Conservation (phyloP, 441 rosid species). For the Biscutella auriculata region DNA sequence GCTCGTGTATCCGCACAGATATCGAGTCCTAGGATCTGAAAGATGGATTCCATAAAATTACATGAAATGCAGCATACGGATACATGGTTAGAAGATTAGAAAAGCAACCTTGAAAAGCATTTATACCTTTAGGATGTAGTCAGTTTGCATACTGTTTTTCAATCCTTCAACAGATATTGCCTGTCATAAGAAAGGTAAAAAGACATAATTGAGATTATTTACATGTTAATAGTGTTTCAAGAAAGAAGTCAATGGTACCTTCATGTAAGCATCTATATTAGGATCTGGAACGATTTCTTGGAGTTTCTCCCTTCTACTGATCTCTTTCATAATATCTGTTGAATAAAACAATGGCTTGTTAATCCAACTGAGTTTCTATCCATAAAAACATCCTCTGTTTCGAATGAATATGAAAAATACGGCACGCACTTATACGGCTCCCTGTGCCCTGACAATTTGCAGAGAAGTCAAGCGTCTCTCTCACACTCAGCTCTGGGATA, state of each 20-base stretch:
- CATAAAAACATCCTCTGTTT: neutral
- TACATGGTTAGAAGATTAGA: neutral
- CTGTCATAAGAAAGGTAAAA: conserved; percentile 22
- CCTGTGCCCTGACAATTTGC: conserved; percentile 44
- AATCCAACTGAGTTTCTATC: neutral
- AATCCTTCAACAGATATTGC: conserved; percentile 53
- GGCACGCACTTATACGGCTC: conserved; percentile 32
- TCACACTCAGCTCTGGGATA: conserved; percentile 54
- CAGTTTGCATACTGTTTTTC: conserved; percentile 52
- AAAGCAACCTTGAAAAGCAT: neutral
- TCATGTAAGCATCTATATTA: conserved; percentile 58
- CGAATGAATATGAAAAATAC: neutral
- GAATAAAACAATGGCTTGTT: neutral
- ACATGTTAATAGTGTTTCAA: neutral
- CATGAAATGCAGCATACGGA: neutral
- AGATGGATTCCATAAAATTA: neutral
- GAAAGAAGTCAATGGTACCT: conserved; percentile 26
- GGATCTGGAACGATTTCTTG: conserved; percentile 48
- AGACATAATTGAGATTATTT: neutral
- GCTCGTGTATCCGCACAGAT: conserved; percentile 44
- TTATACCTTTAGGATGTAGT: conserved; percentile 56
- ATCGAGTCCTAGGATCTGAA: conserved; percentile 62
- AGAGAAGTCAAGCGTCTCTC: conserved; percentile 49
- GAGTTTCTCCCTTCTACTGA: conserved; percentile 43
- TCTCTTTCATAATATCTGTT: conserved; percentile 44